Percentiles rank a stretch among this genome's conserved stretches.
Conservation (phyloP, 2,329 filamentous ascomycete species). For the Lomentospora prolificans region DNA sequence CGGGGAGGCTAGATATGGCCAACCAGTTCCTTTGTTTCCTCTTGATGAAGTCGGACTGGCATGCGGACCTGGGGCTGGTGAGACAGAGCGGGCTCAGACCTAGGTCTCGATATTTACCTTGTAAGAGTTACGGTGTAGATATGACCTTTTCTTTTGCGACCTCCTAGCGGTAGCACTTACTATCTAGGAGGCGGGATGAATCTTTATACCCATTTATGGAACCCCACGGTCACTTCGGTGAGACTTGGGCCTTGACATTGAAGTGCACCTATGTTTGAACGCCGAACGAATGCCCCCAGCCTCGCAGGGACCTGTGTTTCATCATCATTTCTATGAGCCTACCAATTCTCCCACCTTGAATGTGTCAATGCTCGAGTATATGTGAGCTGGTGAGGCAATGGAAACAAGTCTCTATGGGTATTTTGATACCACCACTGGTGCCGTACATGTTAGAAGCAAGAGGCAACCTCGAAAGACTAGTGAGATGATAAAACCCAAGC, state of each 20-base stretch:
- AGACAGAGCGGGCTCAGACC: neutral
- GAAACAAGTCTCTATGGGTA: neutral
- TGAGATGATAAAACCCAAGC: too few relatives aligned
- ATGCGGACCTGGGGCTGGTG: neutral
- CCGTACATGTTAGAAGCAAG: too few relatives aligned
- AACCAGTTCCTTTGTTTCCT: neutral
- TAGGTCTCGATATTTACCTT: neutral
- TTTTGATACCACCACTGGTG: neutral
- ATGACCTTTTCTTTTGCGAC: neutral
- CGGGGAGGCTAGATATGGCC: neutral
- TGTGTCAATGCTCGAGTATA: too few relatives aligned
- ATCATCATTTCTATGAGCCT: too few relatives aligned
- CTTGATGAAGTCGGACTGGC: neutral
- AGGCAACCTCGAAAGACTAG: too few relatives aligned
- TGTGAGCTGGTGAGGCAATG: neutral
- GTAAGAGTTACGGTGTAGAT: constrained; percentile 3
- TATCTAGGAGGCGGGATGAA: neutral
- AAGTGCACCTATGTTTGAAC: neutral
- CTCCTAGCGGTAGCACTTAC: neutral
- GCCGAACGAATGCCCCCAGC: neutral
- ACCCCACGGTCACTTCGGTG: neutral
- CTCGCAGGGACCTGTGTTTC: too few relatives aligned
- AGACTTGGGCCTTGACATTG: neutral
- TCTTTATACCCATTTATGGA: constrained; percentile 1
- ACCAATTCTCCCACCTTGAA: too few relatives aligned